Evolutionary conservation across 441 rosid species (phyloP).

Genomic region (Lepidium campestre): DNA sequence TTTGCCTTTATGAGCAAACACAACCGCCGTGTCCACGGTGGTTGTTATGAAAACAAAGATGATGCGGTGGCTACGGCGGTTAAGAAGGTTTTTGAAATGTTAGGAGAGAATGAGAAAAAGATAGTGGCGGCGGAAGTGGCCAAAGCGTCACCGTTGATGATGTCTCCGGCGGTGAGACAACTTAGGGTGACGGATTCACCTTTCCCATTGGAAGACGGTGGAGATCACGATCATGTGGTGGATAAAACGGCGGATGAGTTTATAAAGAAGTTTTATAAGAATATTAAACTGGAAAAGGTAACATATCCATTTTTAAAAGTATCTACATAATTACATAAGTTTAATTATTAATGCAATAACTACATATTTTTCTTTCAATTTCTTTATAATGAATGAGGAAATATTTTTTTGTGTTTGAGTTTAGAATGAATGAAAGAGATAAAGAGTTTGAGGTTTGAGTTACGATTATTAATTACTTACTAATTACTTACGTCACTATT

Average conservation of each 20-base stretch:
- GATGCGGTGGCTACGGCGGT: constrained; percentile 39
- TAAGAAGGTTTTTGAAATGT: constrained; percentile 59
- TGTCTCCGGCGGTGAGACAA: constrained; percentile 59
- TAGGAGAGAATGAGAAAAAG: constrained; percentile 39
- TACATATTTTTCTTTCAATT: too few relatives aligned
- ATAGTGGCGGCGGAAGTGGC: constrained; percentile 32
- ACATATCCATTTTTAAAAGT: too few relatives aligned
- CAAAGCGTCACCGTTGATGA: constrained; percentile 42
- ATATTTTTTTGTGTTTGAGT: too few relatives aligned
- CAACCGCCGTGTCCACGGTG: constrained; percentile 37
- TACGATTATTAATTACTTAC: too few relatives aligned
- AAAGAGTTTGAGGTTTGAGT: too few relatives aligned
- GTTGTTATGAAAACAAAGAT: constrained; percentile 41
- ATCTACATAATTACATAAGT: too few relatives aligned
- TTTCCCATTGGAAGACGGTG: constrained; percentile 57
- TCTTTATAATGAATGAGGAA: too few relatives aligned
- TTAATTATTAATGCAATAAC: too few relatives aligned
- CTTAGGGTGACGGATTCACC: constrained; percentile 90
- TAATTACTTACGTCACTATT: too few relatives aligned
- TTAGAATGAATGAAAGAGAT: too few relatives aligned
- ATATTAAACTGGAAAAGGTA: constrained; percentile 49
- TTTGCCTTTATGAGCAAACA: constrained; percentile 33
- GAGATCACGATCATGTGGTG: constrained; percentile 51
- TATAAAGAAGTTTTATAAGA: constrained; percentile 61
- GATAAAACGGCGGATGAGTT: constrained; percentile 83